These are phyloP conservation scores for Melaleuca alternifolia DNA, from an alignment of 345 rosid genomes.

Conservation along the genomic window DNA sequence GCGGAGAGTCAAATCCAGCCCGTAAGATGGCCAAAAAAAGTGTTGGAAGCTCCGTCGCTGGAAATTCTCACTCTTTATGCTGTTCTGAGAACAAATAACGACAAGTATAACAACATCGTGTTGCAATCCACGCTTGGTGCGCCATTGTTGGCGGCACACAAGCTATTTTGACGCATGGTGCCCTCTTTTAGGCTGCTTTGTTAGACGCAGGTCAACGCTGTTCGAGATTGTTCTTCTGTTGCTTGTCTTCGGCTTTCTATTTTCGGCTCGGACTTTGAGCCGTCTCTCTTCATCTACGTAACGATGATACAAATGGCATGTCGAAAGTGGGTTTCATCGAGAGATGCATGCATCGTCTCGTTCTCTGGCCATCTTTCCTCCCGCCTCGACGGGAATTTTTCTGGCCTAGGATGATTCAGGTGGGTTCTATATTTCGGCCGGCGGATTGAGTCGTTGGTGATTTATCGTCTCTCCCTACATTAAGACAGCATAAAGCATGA, in stretches of 20 bases:
- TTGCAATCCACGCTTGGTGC: neutral
- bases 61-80: neutral
- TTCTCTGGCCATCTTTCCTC: neutral
- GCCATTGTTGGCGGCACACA: neutral
- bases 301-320: neutral
- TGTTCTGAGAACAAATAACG: neutral
- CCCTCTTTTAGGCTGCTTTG: neutral
- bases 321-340: neutral
- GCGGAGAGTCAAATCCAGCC: neutral
- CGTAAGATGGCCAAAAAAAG: neutral
- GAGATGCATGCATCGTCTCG: neutral
- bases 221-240: neutral
- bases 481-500: neutral
- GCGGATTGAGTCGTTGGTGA: neutral
- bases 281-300: neutral
- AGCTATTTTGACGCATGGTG: neutral
- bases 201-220: neutral
- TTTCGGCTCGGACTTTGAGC: neutral
- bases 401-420: neutral
- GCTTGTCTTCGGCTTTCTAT: neutral
- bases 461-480: neutral
- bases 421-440: neutral
- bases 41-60: neutral
- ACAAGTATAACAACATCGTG: neutral
- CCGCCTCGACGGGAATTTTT: neutral